Evolutionary conservation across 164 flowering plant species (phyloP).

Genomic region (Berberis thunbergii): DNA sequence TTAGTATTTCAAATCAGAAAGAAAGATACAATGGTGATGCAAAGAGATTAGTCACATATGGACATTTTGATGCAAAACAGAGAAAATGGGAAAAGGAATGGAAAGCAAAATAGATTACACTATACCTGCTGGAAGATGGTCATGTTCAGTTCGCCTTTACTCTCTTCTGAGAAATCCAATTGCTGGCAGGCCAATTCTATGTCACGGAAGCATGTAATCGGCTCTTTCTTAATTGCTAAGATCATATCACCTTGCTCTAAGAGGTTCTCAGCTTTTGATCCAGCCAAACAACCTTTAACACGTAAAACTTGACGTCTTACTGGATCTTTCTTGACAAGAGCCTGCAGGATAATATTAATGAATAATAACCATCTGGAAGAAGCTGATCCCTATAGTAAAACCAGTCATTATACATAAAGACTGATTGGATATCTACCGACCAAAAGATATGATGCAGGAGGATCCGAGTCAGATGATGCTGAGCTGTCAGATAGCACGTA

Average conservation of each 20-base stretch:
- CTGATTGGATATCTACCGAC: no score
- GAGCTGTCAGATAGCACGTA: no score
- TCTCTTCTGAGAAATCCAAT: conserved; percentile 35
- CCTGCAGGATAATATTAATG: conserved; percentile 22
- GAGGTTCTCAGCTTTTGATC: conserved; percentile 74
- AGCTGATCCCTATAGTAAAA: neutral
- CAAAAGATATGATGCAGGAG: no score
- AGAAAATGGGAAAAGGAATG: neutral
- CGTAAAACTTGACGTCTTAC: conserved; percentile 84
- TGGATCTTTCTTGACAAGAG: conserved; percentile 91
- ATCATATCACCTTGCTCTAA: conserved; percentile 94
- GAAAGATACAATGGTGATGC: neutral
- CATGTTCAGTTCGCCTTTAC: conserved; percentile 47
- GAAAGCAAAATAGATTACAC: neutral
- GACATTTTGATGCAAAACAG: neutral
- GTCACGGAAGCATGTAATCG: conserved; percentile 82
- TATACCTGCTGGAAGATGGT: conserved; percentile 83
- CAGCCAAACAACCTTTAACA: conserved; percentile 92
- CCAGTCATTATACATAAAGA: no score
- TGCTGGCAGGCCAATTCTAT: conserved; percentile 80
- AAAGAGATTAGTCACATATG: neutral
- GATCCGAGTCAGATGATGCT: no score
- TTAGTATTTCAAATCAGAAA: neutral
- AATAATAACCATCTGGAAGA: neutral
- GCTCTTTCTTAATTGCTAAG: conserved; percentile 71